A percentile compares a stretch with the other conserved stretches of the same genome.
Evolutionary conservation across 2,329 filamentous ascomycete species (phyloP).

Genomic region (Aureobasidium sp.): DNA sequence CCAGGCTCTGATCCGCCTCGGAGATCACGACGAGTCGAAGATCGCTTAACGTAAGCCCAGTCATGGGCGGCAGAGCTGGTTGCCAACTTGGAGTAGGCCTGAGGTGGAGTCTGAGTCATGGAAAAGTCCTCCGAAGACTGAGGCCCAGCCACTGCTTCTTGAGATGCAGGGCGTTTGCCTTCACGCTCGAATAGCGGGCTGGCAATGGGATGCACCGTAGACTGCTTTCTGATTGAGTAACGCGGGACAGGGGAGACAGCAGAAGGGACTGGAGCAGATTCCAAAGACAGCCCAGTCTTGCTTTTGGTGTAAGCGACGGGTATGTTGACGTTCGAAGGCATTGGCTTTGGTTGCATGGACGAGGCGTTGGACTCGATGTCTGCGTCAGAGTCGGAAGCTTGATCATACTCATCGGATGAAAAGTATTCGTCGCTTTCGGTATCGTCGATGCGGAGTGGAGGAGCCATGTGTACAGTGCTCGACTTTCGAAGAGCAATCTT

Average conservation of each 20-base stretch:
- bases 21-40: neutral
- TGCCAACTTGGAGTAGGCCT: neutral
- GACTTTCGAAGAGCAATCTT: conserved; percentile 30
- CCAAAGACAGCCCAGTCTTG: neutral
- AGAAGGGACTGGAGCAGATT: neutral
- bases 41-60: neutral
- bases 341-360: neutral
- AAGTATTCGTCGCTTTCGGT: conserved; percentile 16
- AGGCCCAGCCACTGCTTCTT: neutral
- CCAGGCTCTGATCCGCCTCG: neutral
- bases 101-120: conserved; percentile 10
- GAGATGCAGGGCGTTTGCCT: neutral
- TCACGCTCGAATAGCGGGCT: neutral
- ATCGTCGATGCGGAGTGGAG: conserved; percentile 16
- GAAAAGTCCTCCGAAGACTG: conserved; percentile 2
- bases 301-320: conserved; percentile 16
- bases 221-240: neutral
- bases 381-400: conserved; percentile 16
- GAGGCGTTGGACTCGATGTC: conserved; percentile 12
- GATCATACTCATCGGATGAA: conserved; percentile 14
- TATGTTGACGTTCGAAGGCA: conserved; percentile 5
- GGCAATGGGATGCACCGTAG: neutral
- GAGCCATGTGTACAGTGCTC: conserved; percentile 19
- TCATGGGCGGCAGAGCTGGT: neutral
- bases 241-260: neutral